These are phyloP conservation scores for Asclepias syriaca DNA, from an alignment of 257 asterid genomes.

Conservation along the genomic window DNA sequence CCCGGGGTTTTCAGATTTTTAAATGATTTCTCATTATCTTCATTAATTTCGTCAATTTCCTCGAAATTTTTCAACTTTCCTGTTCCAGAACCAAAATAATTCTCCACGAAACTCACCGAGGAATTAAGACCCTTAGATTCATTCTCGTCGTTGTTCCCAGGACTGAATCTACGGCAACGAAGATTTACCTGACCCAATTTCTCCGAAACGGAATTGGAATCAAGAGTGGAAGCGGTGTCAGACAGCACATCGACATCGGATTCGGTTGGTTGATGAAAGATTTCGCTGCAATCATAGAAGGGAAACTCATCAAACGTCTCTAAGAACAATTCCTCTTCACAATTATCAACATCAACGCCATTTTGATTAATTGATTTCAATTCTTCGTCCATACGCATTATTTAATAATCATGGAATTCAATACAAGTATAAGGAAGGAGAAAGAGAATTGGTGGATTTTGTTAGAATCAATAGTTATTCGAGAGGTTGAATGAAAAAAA, in stretches of 20 bases:
- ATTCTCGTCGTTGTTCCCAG: conserved; percentile 13
- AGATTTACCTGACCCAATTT: conserved; percentile 9
- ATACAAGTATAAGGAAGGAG: neutral
- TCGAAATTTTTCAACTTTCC: conserved; percentile 16
- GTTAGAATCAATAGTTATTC: neutral
- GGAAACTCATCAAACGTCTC: conserved; percentile 12
- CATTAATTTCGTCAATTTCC: conserved; percentile 12
- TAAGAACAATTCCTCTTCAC: conserved; percentile 2
- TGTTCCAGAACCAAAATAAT: conserved; percentile 20
- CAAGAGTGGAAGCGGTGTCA: neutral
- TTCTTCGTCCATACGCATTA: neutral
- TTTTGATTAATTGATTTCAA: neutral
- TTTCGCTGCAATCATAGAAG: conserved; percentile 8
- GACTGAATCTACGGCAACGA: conserved; percentile 37
- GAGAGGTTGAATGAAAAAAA: neutral
- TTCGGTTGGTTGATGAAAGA: neutral
- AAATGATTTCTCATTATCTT: neutral
- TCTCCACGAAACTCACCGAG: conserved; percentile 24
- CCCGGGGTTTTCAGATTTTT: neutral
- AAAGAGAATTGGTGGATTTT: neutral
- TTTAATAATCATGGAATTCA: neutral
- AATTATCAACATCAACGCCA: neutral
- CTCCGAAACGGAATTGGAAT: neutral
- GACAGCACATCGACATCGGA: neutral
- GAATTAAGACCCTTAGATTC: conserved; percentile 25